A percentile compares a stretch with the other conserved stretches of the same genome.
These are phyloP conservation scores for Coemansia sp. DNA, from an alignment of 192 early-diverging fungal genomes.

Conservation along the genomic window DNA sequence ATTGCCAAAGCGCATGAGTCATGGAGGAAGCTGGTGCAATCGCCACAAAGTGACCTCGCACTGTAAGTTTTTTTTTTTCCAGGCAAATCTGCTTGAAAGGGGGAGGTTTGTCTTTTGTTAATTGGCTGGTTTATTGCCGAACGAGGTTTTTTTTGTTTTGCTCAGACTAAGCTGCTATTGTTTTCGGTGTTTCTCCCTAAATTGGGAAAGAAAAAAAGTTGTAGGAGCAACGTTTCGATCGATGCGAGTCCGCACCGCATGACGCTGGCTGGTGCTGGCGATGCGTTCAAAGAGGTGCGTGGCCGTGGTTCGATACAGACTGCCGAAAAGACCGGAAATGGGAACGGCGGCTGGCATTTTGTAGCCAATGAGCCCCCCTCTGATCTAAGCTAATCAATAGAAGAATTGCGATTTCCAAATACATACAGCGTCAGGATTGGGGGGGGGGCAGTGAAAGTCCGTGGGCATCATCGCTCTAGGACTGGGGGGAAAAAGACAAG, in stretches of 20 bases:
- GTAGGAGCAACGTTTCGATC: slow-evolving; percentile 37
- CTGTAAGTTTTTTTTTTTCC: slow-evolving; percentile 26
- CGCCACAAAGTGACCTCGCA: slow-evolving; percentile 6
- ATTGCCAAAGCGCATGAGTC: slow-evolving; percentile 87
- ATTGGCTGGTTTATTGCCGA: slow-evolving; percentile 4
- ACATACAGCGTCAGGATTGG: too few species aligned
- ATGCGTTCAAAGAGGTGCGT: slow-evolving; percentile 17
- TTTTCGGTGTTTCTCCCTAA: too few species aligned
- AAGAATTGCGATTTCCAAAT: too few species aligned
- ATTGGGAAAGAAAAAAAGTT: too few species aligned
- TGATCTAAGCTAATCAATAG: too few species aligned
- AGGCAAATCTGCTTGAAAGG: neutral
- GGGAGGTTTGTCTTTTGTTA: neutral
- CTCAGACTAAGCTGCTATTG: too few species aligned
- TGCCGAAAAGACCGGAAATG: neutral
- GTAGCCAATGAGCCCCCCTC: too few species aligned
- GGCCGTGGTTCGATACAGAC: slow-evolving; percentile 8
- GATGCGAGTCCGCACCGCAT: slow-evolving; percentile 23
- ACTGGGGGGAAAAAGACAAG: too few species aligned
- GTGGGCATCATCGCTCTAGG: too few species aligned
- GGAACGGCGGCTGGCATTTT: slow-evolving; percentile 16
- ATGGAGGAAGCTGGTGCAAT: slow-evolving; percentile 80
- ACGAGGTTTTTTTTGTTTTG: too few species aligned
- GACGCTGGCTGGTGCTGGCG: slow-evolving; percentile 7
- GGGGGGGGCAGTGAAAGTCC: too few species aligned